Conservation (phyloP, 2,329 filamentous ascomycete species). For the Helotiales sp. region DNA sequence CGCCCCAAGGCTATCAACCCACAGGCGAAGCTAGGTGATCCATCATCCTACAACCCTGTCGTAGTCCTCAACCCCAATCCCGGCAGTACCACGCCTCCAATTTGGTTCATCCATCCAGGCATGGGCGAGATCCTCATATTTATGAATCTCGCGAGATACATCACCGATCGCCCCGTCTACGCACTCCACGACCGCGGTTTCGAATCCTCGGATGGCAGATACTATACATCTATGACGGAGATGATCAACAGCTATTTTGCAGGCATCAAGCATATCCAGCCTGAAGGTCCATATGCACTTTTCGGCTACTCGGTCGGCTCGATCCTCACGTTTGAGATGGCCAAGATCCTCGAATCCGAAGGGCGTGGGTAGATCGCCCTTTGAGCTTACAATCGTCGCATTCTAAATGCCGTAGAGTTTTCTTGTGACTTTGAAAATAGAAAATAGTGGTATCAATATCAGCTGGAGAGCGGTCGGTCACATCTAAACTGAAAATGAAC, state of each 20-base stretch:
- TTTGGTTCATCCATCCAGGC: slow-evolving; percentile 51
- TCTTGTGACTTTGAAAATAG: too few species aligned
- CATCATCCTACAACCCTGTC: slow-evolving; percentile 43
- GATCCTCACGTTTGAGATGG: slow-evolving; percentile 56
- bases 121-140: slow-evolving; percentile 51
- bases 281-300: slow-evolving; percentile 56
- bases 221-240: slow-evolving; percentile 49
- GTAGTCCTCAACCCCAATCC: slow-evolving; percentile 41
- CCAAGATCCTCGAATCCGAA: slow-evolving; percentile 50
- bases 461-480: too few species aligned
- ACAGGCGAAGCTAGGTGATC: background rate
- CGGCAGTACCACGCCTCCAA: slow-evolving; percentile 43
- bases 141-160: slow-evolving; percentile 46
- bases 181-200: slow-evolving; percentile 49
- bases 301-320: slow-evolving; percentile 57
- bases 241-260: slow-evolving; percentile 47
- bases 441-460: too few species aligned
- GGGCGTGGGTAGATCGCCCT: too few species aligned
- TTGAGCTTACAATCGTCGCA: too few species aligned
- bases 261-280: slow-evolving; percentile 51
- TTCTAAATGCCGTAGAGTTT: too few species aligned
- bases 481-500: too few species aligned
- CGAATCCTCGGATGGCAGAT: slow-evolving; percentile 42
- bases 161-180: slow-evolving; percentile 52
- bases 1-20: slow-evolving; percentile 29